A percentile compares a stretch with the other conserved stretches of the same genome.
Conservation (phyloP, 345 rosid species). For the Pugionium cornutum region DNA sequence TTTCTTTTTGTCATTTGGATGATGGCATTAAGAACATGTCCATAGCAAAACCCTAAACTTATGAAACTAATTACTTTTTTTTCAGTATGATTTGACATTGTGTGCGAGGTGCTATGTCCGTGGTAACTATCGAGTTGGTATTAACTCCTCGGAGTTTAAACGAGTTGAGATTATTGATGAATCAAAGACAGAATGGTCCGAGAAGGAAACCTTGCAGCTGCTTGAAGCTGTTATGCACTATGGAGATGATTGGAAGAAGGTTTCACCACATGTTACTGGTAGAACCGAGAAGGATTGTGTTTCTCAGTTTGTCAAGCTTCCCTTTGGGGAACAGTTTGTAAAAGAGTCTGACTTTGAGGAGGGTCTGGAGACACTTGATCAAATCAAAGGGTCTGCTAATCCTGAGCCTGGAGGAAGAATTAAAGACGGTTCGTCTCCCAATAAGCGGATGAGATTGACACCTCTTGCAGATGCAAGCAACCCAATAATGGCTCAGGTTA, state of each 20-base stretch:
- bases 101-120: conserved; percentile 97
- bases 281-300: conserved; percentile 87
- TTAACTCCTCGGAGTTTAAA: conserved; percentile 78
- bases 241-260: conserved; percentile 92
- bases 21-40: not conserved
- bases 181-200: conserved; percentile 68
- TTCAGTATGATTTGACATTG: conserved; percentile 77
- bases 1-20: not conserved
- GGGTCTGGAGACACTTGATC: conserved; percentile 38
- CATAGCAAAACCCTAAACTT: not conserved
- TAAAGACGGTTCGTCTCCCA: conserved; percentile 37
- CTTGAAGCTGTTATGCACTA: conserved; percentile 77
- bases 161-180: conserved; percentile 82
- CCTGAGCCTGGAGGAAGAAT: conserved; percentile 46
- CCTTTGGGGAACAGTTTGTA: conserved; percentile 71
- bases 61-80: conserved; percentile 1
- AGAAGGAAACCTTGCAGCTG: conserved; percentile 75
- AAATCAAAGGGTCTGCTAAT: conserved; percentile 38
- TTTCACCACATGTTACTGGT: conserved; percentile 76
- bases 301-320: conserved; percentile 78
- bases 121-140: conserved; percentile 75
- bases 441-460: conserved; percentile 62
- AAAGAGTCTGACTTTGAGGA: conserved; percentile 51
- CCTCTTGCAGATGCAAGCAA: conserved; percentile 97
- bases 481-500: conserved; percentile 98